Percentiles rank a stretch among this genome's conserved stretches.
Evolutionary conservation across 305 asterid genomes (phyloP).

Genomic region (Fraxinus sp.): DNA sequence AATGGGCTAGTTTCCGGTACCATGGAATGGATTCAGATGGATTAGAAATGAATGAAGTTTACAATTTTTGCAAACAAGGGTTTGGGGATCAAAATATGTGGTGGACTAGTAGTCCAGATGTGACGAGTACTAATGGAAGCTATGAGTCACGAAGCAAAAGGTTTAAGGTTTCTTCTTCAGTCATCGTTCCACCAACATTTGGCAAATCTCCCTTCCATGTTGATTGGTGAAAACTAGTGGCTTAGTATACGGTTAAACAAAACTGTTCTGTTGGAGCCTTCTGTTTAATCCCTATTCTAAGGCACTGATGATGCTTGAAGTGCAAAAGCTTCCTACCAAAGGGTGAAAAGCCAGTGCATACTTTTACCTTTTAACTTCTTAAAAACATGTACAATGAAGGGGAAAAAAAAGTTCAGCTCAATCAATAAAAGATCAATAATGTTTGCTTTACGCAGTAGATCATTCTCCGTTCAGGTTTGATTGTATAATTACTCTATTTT

Average conservation of each 20-base stretch:
- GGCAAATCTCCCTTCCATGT: constrained; percentile 41
- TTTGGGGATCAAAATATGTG: constrained; percentile 46
- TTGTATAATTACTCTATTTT: background rate
- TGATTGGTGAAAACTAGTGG: constrained; percentile 27
- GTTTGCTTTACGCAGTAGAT: background rate
- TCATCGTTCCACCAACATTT: constrained; percentile 74
- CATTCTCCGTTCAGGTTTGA: background rate
- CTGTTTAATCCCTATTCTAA: background rate
- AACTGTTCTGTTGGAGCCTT: background rate
- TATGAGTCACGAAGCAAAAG: constrained; percentile 67
- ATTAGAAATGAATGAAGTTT: constrained; percentile 46
- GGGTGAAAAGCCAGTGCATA: constrained; percentile 28
- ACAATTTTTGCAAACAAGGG: constrained; percentile 29
- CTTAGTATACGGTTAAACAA: background rate
- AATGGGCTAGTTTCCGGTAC: constrained; percentile 45
- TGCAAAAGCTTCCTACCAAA: constrained; percentile 25
- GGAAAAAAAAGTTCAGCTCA: background rate
- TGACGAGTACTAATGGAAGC: constrained; percentile 23
- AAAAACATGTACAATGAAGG: constrained; percentile 26
- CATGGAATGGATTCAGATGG: constrained; percentile 54
- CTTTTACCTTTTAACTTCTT: background rate
- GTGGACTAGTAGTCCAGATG: constrained; percentile 71
- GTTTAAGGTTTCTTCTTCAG: constrained; percentile 79
- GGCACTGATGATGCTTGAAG: background rate
- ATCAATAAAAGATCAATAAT: constrained; percentile 1